phyloP scores from a whole-genome alignment of 2,329 filamentous ascomycete genomes.

The Botryosphaeria dothidea region DNA sequence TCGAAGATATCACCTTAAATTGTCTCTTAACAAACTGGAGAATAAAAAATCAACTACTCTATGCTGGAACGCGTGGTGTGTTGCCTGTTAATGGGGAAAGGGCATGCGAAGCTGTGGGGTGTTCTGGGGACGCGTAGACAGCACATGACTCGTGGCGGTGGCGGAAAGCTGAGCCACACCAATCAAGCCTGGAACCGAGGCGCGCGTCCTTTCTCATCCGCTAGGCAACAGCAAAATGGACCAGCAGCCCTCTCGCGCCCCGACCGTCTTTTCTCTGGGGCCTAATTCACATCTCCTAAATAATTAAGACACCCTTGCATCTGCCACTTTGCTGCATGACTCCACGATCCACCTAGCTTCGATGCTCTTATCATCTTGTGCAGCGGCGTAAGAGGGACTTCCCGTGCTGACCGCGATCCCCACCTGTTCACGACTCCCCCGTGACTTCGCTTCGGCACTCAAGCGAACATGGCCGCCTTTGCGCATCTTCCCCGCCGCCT shows the following conservation, averaged over 20 bases:
- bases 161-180: neutral
- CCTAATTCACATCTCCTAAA: neutral
- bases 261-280: neutral
- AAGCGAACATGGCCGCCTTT: slow-evolving; percentile 18
- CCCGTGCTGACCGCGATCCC: slow-evolving; percentile 3
- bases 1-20: no score
- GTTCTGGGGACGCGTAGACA: neutral
- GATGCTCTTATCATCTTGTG: neutral
- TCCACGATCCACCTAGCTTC: neutral
- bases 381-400: neutral
- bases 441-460: neutral
- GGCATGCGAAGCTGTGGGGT: neutral
- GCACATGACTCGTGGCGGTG: neutral
- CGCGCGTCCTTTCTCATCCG: neutral
- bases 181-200: neutral
- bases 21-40: no score
- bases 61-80: no score
- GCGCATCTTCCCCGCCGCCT: slow-evolving; percentile 48
- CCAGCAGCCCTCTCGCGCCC: slow-evolving; percentile 16
- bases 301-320: neutral
- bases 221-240: slow-evolving; percentile 36
- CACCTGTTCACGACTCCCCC: neutral
- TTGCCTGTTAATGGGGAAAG: no score
- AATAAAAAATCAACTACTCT: no score
- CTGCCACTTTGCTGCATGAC: neutral